These are phyloP conservation scores for Zymoseptoria passerinii DNA, from an alignment of 2,329 filamentous ascomycete species.

Conservation along the genomic window DNA sequence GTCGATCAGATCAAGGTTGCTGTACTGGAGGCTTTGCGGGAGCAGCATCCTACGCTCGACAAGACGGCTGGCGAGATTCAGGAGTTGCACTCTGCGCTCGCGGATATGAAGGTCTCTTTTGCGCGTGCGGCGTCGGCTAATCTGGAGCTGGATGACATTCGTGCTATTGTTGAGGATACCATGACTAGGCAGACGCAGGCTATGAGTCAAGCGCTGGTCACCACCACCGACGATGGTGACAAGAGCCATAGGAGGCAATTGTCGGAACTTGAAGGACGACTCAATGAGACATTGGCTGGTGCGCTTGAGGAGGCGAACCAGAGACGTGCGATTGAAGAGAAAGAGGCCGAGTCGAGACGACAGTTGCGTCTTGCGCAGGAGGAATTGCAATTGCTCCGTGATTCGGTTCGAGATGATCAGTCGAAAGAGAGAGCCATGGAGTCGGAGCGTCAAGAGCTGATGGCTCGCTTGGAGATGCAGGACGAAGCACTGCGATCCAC, in stretches of 20 bases:
- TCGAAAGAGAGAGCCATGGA: constrained; percentile 35
- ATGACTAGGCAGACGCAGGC: constrained; percentile 24
- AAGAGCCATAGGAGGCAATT: constrained; percentile 21
- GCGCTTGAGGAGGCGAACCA: constrained; percentile 36
- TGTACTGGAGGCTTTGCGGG: constrained; percentile 54
- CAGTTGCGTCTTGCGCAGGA: constrained; percentile 43
- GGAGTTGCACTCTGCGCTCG: constrained; percentile 41
- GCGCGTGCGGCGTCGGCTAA: constrained; percentile 38
- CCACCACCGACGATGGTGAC: constrained; percentile 22
- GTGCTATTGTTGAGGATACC: constrained; percentile 29
- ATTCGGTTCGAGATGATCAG: constrained; percentile 36
- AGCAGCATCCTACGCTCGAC: constrained; percentile 21
- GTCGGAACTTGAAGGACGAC: constrained; percentile 24
- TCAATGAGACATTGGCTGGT: constrained; percentile 28
- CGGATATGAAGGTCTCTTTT: constrained; percentile 42
- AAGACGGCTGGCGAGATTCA: constrained; percentile 23
- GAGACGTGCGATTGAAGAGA: constrained; percentile 36
- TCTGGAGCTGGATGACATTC: constrained; percentile 39
- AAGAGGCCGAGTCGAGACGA: constrained; percentile 37
- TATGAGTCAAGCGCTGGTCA: constrained; percentile 21
- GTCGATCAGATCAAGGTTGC: constrained; percentile 65
- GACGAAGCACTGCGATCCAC: constrained; percentile 22
- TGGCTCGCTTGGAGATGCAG: constrained; percentile 32
- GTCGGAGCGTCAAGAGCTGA: constrained; percentile 35
- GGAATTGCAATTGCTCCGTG: constrained; percentile 39